Conservation (phyloP, 139 green algal species). For the Tetradesmus lagerheimii region DNA sequence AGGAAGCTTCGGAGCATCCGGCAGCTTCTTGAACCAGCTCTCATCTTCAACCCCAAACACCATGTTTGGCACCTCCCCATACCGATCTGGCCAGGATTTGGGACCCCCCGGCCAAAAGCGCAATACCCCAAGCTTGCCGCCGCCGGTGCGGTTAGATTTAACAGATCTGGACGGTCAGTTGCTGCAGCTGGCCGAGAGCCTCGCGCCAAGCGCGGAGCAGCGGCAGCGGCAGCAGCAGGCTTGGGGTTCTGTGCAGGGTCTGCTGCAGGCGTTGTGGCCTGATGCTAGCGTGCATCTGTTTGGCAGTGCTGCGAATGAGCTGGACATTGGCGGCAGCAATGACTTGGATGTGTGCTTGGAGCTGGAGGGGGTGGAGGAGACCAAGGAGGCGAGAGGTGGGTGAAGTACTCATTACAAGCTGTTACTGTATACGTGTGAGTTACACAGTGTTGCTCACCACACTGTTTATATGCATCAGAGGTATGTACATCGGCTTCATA, state of each 20-base stretch:
- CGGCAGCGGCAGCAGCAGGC: conserved; percentile 51
- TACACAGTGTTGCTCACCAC: no score
- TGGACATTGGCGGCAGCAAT: conserved; percentile 79
- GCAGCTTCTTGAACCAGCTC: background rate
- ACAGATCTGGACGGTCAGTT: conserved; percentile 59
- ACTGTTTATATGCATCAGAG: no score
- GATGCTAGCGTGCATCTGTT: conserved; percentile 70
- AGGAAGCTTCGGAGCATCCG: background rate
- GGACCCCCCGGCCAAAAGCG: conserved; percentile 53
- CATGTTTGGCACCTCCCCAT: background rate
- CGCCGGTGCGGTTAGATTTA: conserved; percentile 50
- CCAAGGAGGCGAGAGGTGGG: conserved; percentile 56
- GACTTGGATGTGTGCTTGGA: conserved; percentile 87
- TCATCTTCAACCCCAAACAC: background rate
- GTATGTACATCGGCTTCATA: no score
- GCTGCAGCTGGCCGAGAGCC: conserved; percentile 52
- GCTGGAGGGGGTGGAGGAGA: conserved; percentile 69
- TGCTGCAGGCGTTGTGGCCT: conserved; percentile 65
- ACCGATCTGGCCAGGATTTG: background rate
- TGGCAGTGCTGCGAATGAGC: conserved; percentile 76
- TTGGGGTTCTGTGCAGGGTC: conserved; percentile 54
- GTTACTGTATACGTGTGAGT: no score
- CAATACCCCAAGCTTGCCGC: conserved; percentile 37
- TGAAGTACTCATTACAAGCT: no score
- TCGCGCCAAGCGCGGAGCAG: conserved; percentile 67